Conservation (phyloP, 2,329 filamentous ascomycete species). For the Emmonsiellopsis sp. region DNA sequence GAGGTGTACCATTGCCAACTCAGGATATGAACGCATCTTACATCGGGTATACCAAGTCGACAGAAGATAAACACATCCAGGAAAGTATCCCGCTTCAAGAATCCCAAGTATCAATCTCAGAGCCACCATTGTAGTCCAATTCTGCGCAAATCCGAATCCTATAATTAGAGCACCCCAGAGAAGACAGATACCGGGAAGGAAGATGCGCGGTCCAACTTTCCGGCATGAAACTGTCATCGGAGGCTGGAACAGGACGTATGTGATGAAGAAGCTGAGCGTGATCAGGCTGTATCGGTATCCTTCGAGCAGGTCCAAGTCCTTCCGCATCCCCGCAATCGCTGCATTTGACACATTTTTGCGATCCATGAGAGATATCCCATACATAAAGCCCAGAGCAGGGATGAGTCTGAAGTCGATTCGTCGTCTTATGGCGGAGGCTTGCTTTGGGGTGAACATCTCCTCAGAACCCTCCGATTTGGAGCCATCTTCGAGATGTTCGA, state of each 20-base stretch:
- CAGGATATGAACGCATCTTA: constrained; percentile 27
- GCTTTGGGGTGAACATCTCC: constrained; percentile 41
- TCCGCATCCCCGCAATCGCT: constrained; percentile 49
- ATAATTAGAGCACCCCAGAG: constrained; percentile 15
- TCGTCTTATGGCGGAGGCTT: constrained; percentile 57
- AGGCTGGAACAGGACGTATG: constrained; percentile 63
- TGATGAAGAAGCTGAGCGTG: constrained; percentile 64
- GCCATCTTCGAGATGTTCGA: constrained; percentile 5
- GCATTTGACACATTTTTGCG: constrained; percentile 64
- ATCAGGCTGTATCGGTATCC: constrained; percentile 41
- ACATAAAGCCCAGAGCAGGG: constrained; percentile 52
- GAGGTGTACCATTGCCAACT: background rate
- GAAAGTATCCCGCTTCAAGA: constrained; percentile 57
- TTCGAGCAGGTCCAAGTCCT: constrained; percentile 16
- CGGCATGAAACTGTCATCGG: constrained; percentile 61
- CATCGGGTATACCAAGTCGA: constrained; percentile 60
- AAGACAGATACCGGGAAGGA: constrained; percentile 18
- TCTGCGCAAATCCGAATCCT: constrained; percentile 52
- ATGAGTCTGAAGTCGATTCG: constrained; percentile 57
- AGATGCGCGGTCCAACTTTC: constrained; percentile 44
- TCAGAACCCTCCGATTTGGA: constrained; percentile 2
- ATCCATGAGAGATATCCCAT: constrained; percentile 67
- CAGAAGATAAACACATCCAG: constrained; percentile 56
- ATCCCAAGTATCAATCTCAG: constrained; percentile 52
- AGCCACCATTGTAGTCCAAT: constrained; percentile 44